These are phyloP conservation scores for Trichocladium antarcticum DNA, from an alignment of 495 filamentous ascomycete species.

Conservation along the genomic window DNA sequence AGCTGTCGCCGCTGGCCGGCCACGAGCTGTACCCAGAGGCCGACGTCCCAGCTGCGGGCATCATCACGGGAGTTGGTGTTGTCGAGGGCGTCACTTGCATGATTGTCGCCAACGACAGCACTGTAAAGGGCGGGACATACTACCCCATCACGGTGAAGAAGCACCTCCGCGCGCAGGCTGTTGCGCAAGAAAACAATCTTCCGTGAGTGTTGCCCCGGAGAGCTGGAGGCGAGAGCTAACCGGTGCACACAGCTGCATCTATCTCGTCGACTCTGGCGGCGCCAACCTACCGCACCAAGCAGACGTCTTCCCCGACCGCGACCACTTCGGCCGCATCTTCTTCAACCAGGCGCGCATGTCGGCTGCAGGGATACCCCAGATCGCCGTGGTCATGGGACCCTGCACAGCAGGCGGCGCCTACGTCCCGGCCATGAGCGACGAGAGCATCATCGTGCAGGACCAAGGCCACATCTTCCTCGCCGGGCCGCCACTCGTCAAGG, in stretches of 20 bases:
- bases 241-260: constrained; percentile 54
- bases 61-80: constrained; percentile 85
- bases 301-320: constrained; percentile 89
- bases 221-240: background rate
- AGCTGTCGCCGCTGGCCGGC: constrained; percentile 78
- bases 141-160: constrained; percentile 98
- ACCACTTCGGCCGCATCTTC: constrained; percentile 96
- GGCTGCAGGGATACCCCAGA: constrained; percentile 76
- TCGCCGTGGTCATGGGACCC: constrained; percentile 95
- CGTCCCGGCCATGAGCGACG: constrained; percentile 93
- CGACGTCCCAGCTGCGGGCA: constrained; percentile 60
- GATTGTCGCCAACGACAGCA: constrained; percentile 95
- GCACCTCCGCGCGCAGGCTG: constrained; percentile 83
- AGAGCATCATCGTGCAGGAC: constrained; percentile 89
- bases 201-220: constrained; percentile 32
- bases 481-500: constrained; percentile 90
- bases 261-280: constrained; percentile 91
- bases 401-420: constrained; percentile 95
- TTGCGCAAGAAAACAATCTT: constrained; percentile 75
- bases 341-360: constrained; percentile 97
- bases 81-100: constrained; percentile 87
- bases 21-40: constrained; percentile 79
- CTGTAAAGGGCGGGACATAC: constrained; percentile 98
- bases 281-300: constrained; percentile 94
- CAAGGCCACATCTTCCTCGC: constrained; percentile 96